Evolutionary conservation across 179 eudicot genomes (phyloP).

Genomic region (Nepenthes alata): DNA sequence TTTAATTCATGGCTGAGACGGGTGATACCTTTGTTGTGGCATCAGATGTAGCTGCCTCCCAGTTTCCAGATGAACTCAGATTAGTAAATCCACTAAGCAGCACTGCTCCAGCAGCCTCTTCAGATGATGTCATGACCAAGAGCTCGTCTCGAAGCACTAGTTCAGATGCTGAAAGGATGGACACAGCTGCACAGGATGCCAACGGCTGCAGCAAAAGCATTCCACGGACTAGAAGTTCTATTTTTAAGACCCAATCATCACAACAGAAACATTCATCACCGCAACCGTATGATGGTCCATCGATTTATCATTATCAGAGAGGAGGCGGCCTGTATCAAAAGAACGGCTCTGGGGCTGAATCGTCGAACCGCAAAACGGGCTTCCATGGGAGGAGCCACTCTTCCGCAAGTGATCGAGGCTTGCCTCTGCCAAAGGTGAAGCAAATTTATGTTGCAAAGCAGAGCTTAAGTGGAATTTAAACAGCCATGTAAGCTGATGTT

Average conservation of each 20-base stretch:
- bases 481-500: background rate
- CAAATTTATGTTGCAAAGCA: conserved; percentile 94
- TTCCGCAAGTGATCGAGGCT: conserved; percentile 46
- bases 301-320: conserved; percentile 43
- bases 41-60: conserved; percentile 23
- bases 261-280: conserved; percentile 35
- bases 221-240: conserved; percentile 17
- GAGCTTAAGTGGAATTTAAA: conserved; percentile 14
- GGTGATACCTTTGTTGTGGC: conserved; percentile 22
- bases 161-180: conserved; percentile 24
- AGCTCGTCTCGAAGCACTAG: conserved; percentile 20
- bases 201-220: conserved; percentile 21
- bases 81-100: conserved; percentile 28
- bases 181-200: conserved; percentile 9
- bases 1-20: conserved; percentile 9
- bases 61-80: conserved; percentile 36
- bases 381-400: conserved; percentile 69
- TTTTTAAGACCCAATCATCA: conserved; percentile 25
- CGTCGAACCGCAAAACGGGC: conserved; percentile 64
- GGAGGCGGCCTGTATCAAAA: conserved; percentile 35
- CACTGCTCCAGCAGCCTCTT: conserved; percentile 13
- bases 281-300: conserved; percentile 23
- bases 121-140: conserved; percentile 19
- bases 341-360: conserved; percentile 42
- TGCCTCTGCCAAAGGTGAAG: conserved; percentile 50